Base-by-base conservation (phyloP, 768 basidiomycete genomes). In the Pleurotus tuoliensis region DNA sequence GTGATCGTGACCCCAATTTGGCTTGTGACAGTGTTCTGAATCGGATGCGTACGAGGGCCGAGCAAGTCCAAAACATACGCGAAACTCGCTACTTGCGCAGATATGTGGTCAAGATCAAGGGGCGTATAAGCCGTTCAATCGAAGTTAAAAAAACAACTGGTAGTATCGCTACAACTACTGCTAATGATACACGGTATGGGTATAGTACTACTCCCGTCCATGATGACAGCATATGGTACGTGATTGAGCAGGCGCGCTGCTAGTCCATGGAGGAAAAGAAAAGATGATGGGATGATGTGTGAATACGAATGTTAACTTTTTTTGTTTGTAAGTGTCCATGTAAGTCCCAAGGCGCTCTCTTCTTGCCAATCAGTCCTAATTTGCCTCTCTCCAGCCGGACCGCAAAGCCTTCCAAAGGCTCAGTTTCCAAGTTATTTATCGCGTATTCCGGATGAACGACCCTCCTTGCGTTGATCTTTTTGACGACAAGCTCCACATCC, bases 401-500 rank as follows among this genome's bases (percentile, higher is more conserved):
- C 16, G 81, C 82, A 59, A 76, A 82, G 7, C 88, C 87, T 1
- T 71, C 73, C 12, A 90, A 70, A 30, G 77, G 73, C 63, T 91
- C 89, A 44, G 76, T 68, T 68, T 91, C 88, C 38, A 91, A 69
- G 63, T 84, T 88, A 61, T 88, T 83, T 56, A 87, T 75, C 13
- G 73, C 73, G 64, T 86, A 87, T 68, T 91, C 89, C 27, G 77
- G 69, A 60, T 90, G 87, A 3, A 90, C 78, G 50, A 90, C 74
- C 39, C 82, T 78, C 20, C 88, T 76, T 6, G 87, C 86, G 54
- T 90, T 90, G 64, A 86, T 79, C 64, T 88, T 86, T 57, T 83
- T 76, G 41, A 86, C 68, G 45, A 88, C 78, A 77, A 82, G 77
- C 60, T 69, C 78, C 37, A 76, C 77, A 59, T 79, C 79, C 13